These are phyloP conservation scores for Exophiala lecanii-corni DNA, from an alignment of 2,329 filamentous ascomycete genomes.

Conservation along the genomic window DNA sequence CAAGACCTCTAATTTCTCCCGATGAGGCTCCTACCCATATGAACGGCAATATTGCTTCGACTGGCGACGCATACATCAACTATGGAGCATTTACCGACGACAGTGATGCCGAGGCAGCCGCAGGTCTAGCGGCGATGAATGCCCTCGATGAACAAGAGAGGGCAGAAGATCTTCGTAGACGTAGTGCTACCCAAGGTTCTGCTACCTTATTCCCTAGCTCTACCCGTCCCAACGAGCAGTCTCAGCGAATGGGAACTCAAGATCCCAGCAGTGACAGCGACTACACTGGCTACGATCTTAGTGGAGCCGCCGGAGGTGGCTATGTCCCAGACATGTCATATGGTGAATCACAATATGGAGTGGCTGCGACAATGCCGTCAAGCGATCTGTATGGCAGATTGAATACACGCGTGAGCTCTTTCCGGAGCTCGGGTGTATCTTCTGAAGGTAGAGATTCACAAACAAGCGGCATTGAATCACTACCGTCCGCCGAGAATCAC, in stretches of 20 bases:
- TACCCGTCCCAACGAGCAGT: constrained; percentile 33
- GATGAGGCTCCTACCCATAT: constrained; percentile 44
- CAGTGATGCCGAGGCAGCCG: constrained; percentile 81
- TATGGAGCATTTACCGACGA: constrained; percentile 60
- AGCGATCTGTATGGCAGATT: constrained; percentile 20
- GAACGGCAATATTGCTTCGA: constrained; percentile 47
- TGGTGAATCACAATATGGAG: constrained; percentile 42
- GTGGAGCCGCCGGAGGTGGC: constrained; percentile 64
- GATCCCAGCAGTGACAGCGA: constrained; percentile 65
- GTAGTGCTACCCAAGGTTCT: constrained; percentile 42
- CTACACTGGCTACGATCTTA: constrained; percentile 67
- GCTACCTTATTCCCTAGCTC: constrained; percentile 29
- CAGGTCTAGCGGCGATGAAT: constrained; percentile 76
- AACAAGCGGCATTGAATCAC: constrained; percentile 30
- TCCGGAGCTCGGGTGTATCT: constrained; percentile 27
- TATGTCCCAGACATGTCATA: constrained; percentile 61
- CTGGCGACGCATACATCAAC: constrained; percentile 42
- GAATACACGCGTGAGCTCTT: constrained; percentile 25
- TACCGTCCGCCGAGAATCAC: constrained; percentile 49
- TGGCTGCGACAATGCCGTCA: constrained; percentile 19
- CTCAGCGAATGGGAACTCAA: constrained; percentile 26
- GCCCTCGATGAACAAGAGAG: constrained; percentile 77
- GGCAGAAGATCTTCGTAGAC: constrained; percentile 49
- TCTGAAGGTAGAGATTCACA: constrained; percentile 26
- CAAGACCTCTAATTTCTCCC: constrained; percentile 32